phyloP scores from a whole-genome alignment of 192 early-diverging fungal species.

The Podila horticola region DNA sequence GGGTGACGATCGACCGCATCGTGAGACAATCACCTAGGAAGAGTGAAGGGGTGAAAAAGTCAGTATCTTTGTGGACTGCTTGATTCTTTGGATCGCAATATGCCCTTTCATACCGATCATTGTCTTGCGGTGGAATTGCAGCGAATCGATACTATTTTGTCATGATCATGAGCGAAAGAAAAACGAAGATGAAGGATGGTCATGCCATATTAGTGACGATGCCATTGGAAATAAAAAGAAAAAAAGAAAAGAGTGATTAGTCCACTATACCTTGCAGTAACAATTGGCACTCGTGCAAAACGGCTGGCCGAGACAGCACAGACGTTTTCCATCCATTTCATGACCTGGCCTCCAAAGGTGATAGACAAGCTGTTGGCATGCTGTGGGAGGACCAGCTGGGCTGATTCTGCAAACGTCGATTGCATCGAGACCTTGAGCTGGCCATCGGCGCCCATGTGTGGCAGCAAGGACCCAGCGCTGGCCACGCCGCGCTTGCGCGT shows the following conservation, averaged over 20 bases:
- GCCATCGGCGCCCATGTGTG: conserved; percentile 9
- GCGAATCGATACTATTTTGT: conserved; percentile 60
- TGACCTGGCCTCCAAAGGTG: conserved; percentile 79
- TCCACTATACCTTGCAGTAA: conserved; percentile 63
- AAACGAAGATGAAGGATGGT: too few relatives aligned
- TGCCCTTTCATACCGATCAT: conserved; percentile 50
- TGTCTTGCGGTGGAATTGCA: conserved; percentile 64
- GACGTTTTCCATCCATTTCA: conserved; percentile 78
- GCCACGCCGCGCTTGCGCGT: conserved; percentile 19
- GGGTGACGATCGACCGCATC: conserved; percentile 62
- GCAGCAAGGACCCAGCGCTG: background rate
- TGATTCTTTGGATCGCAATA: too few relatives aligned
- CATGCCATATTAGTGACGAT: background rate
- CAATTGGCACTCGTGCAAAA: conserved; percentile 59
- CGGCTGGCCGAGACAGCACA: conserved; percentile 67
- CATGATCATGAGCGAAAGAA: too few relatives aligned
- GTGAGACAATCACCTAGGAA: conserved; percentile 57
- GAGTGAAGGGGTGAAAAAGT: too few relatives aligned
- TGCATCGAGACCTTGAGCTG: conserved; percentile 40
- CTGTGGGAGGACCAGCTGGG: conserved; percentile 76
- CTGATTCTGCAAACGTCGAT: conserved; percentile 67
- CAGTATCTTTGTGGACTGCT: too few relatives aligned
- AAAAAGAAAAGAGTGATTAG: background rate
- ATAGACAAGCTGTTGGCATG: conserved; percentile 75
- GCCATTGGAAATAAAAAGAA: background rate